A percentile compares a stretch with the other conserved stretches of the same genome.
Evolutionary conservation across 202 grass and related monocot species (phyloP).

Genomic region (Hordeum pubiflorum): DNA sequence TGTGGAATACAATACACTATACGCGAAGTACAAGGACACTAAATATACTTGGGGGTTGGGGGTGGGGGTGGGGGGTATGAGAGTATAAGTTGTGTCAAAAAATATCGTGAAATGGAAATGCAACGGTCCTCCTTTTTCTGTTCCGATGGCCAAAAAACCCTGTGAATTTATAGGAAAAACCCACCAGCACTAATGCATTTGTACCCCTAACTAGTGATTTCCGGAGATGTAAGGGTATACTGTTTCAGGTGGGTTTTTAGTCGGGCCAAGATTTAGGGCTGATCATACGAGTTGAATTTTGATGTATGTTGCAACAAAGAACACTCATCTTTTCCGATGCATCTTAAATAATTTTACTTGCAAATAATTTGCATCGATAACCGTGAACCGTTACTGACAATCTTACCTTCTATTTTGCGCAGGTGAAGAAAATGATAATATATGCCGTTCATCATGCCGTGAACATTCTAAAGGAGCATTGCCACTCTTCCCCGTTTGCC

Average conservation of each 20-base stretch:
- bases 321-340: neutral
- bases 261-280: no score
- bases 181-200: no score
- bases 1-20: no score
- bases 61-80: no score
- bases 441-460: constrained; percentile 39
- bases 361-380: neutral
- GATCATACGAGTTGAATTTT: no score
- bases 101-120: no score
- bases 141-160: neutral
- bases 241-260: neutral
- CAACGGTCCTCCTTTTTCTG: neutral
- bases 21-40: no score
- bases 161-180: neutral
- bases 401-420: constrained; percentile 7
- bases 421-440: constrained; percentile 78
- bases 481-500: neutral
- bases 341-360: neutral
- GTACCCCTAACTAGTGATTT: no score
- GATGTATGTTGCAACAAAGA: no score
- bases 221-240: neutral
- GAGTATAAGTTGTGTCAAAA: no score
- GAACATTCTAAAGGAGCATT: constrained; percentile 18
- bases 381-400: neutral
- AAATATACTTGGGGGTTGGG: no score